phyloP scores from a whole-genome alignment of 768 basidiomycete species.

The Leccinum sublutescens region DNA sequence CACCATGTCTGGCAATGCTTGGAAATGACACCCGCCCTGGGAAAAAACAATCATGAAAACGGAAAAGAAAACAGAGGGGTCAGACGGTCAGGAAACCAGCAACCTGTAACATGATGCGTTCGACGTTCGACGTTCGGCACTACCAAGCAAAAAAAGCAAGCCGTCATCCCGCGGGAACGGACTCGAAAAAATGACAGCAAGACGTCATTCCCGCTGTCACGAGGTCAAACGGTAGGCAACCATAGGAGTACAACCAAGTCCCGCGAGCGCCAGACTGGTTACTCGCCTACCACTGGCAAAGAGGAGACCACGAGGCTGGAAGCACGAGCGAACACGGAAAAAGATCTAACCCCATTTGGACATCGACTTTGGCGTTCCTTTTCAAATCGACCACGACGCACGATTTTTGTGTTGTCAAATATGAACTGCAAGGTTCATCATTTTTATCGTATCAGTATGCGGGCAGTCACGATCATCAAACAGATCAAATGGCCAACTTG shows the following conservation, averaged over 20 bases:
- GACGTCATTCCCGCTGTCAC: conserved; percentile 2
- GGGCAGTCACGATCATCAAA: conserved; percentile 9
- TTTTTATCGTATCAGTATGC: conserved; percentile 10
- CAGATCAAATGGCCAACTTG: conserved; percentile 16
- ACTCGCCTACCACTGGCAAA: background rate
- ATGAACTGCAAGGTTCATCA: conserved; percentile 16
- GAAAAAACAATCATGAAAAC: background rate
- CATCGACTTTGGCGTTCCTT: conserved; percentile 6
- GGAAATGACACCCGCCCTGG: background rate
- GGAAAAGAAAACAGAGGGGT: background rate
- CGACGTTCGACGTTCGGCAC: background rate
- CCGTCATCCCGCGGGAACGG: background rate
- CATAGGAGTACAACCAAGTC: background rate
- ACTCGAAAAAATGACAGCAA: background rate
- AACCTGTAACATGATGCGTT: background rate
- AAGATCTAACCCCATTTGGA: background rate
- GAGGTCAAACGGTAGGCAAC: background rate
- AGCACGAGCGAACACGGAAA: background rate
- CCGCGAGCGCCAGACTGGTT: background rate
- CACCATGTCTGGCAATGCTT: background rate
- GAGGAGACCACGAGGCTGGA: conserved; percentile 17
- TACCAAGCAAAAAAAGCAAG: background rate
- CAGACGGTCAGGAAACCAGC: background rate
- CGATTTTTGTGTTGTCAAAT: conserved; percentile 7
- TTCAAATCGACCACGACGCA: background rate